Percentiles rank a stretch among this genome's conserved stretches.
phyloP scores from a whole-genome alignment of 495 filamentous ascomycete species.

The Trichoderma asperelloides region DNA sequence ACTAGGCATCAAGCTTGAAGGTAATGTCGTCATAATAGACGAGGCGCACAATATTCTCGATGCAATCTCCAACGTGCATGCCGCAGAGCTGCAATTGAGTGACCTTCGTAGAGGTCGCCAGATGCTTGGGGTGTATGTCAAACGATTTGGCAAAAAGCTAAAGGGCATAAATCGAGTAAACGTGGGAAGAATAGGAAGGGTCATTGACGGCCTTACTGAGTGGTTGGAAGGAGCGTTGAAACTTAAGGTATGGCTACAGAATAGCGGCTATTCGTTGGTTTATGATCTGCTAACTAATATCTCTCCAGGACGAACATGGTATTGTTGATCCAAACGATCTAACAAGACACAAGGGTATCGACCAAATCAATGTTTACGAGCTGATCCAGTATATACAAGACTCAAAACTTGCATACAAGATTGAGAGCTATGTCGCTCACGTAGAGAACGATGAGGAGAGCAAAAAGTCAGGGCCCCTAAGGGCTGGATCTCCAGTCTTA shows the following conservation, averaged over 20 bases:
- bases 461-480: slow-evolving; percentile 12
- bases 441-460: slow-evolving; percentile 33
- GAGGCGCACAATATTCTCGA: slow-evolving; percentile 98
- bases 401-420: slow-evolving; percentile 88
- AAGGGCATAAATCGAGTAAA: slow-evolving; percentile 90
- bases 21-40: slow-evolving; percentile 86
- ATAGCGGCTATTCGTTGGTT: background rate
- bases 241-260: slow-evolving; percentile 24
- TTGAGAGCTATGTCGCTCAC: slow-evolving; percentile 74
- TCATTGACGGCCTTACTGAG: slow-evolving; percentile 65
- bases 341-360: slow-evolving; percentile 76
- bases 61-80: slow-evolving; percentile 80
- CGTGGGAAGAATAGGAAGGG: slow-evolving; percentile 72
- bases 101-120: slow-evolving; percentile 64
- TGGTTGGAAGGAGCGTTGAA: slow-evolving; percentile 48
- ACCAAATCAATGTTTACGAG: slow-evolving; percentile 91
- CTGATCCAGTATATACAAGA: slow-evolving; percentile 79
- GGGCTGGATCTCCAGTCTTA: slow-evolving; percentile 57
- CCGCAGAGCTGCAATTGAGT: slow-evolving; percentile 59
- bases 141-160: slow-evolving; percentile 73
- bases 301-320: slow-evolving; percentile 34
- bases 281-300: background rate
- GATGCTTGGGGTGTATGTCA: slow-evolving; percentile 73
- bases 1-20: slow-evolving; percentile 73
- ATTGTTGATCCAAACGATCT: slow-evolving; percentile 56